A percentile compares a stretch with the other conserved stretches of the same genome.
These are phyloP conservation scores for Diaporthe citri DNA, from an alignment of 2,329 filamentous ascomycete genomes.

Conservation along the genomic window DNA sequence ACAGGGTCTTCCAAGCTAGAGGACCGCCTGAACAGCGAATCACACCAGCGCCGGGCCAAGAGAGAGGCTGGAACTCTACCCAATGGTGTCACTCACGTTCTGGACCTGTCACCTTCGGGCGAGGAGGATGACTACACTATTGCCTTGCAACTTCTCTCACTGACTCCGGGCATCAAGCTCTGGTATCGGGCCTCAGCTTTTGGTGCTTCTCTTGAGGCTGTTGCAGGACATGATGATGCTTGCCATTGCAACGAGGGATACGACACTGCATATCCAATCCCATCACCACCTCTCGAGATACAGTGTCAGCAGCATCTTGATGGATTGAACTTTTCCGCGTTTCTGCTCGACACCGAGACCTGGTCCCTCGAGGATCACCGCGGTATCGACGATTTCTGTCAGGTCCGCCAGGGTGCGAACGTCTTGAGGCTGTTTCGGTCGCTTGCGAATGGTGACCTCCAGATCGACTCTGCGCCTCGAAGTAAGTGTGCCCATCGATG, in stretches of 20 bases:
- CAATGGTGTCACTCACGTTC: slow-evolving; percentile 25
- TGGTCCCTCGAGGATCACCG: slow-evolving; percentile 48
- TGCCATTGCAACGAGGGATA: slow-evolving; percentile 28
- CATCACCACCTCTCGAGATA: slow-evolving; percentile 8
- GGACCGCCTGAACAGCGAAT: slow-evolving; percentile 19
- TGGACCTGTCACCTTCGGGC: slow-evolving; percentile 36
- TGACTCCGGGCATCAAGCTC: slow-evolving; percentile 35
- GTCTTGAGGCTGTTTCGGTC: slow-evolving; percentile 73
- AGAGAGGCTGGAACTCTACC: slow-evolving; percentile 17
- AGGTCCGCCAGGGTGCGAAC: slow-evolving; percentile 71
- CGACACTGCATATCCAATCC: slow-evolving; percentile 13
- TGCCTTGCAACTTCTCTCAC: slow-evolving; percentile 27
- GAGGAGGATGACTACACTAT: slow-evolving; percentile 36
- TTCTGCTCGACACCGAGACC: slow-evolving; percentile 16
- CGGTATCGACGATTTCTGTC: slow-evolving; percentile 70
- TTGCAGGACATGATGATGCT: slow-evolving; percentile 37
- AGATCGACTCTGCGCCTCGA: slow-evolving; percentile 74
- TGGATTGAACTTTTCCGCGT: background rate
- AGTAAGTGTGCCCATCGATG: slow-evolving; percentile 35
- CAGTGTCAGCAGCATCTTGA: background rate
- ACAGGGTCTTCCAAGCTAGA: slow-evolving; percentile 31
- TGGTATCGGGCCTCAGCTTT: slow-evolving; percentile 34
- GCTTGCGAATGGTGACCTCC: slow-evolving; percentile 66
- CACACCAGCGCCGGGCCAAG: slow-evolving; percentile 33
- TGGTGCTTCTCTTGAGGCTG: slow-evolving; percentile 22